Evolutionary conservation across 2,329 filamentous ascomycete species (phyloP), one percentile per base, ranked within the genome.

Genomic region (Chaetomium olivaceum): DNA sequence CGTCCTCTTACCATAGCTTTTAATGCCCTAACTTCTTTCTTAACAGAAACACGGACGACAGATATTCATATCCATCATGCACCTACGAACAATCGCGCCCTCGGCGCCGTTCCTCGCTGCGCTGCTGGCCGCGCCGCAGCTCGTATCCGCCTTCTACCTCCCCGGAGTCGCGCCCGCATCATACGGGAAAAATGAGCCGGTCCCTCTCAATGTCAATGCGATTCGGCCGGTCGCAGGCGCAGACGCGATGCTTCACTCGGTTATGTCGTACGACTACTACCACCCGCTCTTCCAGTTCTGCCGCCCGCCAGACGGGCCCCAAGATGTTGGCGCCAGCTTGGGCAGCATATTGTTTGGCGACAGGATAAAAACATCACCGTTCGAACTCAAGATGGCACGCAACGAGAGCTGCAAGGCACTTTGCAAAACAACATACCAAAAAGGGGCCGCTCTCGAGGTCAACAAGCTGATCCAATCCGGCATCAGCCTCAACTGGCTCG

Each of bases 281-380:
- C 88, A 95, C 73, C 86, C 89, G 6, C 85, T 85, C 3, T 96
- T 99, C 79, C 88, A 91, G 75, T 97, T 97, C 82, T 99, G 95
- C 79, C 81, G 85, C 72, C 95, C 94, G 1, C 81, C 90, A 63
- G 88, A 83, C 67, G 92, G 92, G 2, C 89, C 93, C 9, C 78
- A 93, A 76, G 86, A 91, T 80, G 87, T 96, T 25, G 89, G 91
- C 50, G 95, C 97, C 80, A 95, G 91, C 70, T 79, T 99, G 69
- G 95, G 95, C 27, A 97, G 94, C 82, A 99, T 99, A 75, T 80
- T 99, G 60, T 99, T 99, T 73, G 95, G 95, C 71, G 95, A 99
- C 80, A 88, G 95, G 64, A 99, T 99, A 80, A 92, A 92, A 80
- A 96, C 92, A n/a, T 98, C 94, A 43, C 92, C 94, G 0, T 97